Conservation (phyloP, 768 basidiomycete genomes). For the Collybia nuda region DNA sequence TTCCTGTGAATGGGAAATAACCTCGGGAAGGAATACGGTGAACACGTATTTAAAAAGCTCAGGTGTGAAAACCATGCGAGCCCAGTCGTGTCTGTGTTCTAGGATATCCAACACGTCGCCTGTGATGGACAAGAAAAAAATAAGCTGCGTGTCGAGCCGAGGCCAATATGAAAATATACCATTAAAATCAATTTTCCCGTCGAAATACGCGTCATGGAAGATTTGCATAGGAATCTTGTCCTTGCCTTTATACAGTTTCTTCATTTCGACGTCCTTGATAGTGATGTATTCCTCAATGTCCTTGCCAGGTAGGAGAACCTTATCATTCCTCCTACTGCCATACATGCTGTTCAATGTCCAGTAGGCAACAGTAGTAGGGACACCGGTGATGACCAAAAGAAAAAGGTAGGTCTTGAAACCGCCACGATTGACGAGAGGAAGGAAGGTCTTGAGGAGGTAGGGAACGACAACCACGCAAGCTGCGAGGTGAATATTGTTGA, state of each 20-base stretch:
- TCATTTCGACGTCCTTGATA: conserved; percentile 83
- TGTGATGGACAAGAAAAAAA: conserved; percentile 24
- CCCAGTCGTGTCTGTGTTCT: conserved; percentile 96
- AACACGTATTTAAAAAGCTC: conserved; percentile 96
- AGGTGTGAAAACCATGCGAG: conserved; percentile 85
- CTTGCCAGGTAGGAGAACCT: conserved; percentile 81
- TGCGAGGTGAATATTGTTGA: conserved; percentile 81
- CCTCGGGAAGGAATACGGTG: conserved; percentile 85
- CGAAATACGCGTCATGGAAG: conserved; percentile 97
- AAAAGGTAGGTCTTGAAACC: conserved; percentile 88
- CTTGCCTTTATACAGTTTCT: conserved; percentile 75
- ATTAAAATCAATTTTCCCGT: conserved; percentile 94
- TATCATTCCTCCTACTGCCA: conserved; percentile 80
- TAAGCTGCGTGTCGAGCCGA: conserved; percentile 4
- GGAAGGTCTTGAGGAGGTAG: conserved; percentile 77
- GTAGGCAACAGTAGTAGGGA: conserved; percentile 82
- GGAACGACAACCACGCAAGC: conserved; percentile 77
- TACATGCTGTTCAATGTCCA: conserved; percentile 88
- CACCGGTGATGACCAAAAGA: conserved; percentile 68
- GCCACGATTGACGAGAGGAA: conserved; percentile 80
- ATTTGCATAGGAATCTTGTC: conserved; percentile 97
- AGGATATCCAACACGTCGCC: conserved; percentile 92
- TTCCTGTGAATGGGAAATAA: conserved; percentile 83
- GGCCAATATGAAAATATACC: conserved; percentile 46
- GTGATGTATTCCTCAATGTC: conserved; percentile 89